These are phyloP conservation scores for Mucor saturninus DNA, from an alignment of 371 early-diverging fungal species.

Conservation along the genomic window DNA sequence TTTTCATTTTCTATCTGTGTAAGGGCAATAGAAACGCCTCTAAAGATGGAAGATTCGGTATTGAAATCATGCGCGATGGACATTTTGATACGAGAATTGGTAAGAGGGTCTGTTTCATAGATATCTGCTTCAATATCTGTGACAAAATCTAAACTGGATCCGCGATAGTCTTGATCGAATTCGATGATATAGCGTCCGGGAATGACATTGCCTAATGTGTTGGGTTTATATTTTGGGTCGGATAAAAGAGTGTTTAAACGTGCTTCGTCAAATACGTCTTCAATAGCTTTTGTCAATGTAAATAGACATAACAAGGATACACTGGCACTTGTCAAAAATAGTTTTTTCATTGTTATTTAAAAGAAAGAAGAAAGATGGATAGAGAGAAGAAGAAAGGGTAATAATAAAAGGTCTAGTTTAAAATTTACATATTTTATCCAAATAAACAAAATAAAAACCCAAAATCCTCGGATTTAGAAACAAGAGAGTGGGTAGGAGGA, in stretches of 20 bases:
- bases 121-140: conserved; percentile 28
- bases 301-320: not conserved
- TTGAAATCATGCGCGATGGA: conserved; percentile 35
- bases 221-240: conserved; percentile 29
- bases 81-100: conserved; percentile 28
- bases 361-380: not conserved
- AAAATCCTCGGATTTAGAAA: conserved; percentile 14
- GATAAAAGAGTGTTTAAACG: conserved; percentile 1
- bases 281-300: not conserved
- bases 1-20: not conserved
- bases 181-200: conserved; percentile 47
- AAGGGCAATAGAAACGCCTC: conserved; percentile 40
- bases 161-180: conserved; percentile 31
- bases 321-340: conserved; percentile 2
- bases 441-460: not conserved
- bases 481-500: not conserved
- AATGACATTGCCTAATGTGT: conserved; percentile 27
- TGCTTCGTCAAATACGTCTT: not conserved
- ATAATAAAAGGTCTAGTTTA: not conserved
- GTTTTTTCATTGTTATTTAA: conserved; percentile 6
- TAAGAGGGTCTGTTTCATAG: conserved; percentile 12
- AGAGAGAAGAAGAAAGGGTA: not conserved
- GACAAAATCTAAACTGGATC: conserved; percentile 32
- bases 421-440: not conserved
- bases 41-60: conserved; percentile 33